phyloP scores from a whole-genome alignment of 2,329 filamentous ascomycete species.

The Lachnellula occidentalis region DNA sequence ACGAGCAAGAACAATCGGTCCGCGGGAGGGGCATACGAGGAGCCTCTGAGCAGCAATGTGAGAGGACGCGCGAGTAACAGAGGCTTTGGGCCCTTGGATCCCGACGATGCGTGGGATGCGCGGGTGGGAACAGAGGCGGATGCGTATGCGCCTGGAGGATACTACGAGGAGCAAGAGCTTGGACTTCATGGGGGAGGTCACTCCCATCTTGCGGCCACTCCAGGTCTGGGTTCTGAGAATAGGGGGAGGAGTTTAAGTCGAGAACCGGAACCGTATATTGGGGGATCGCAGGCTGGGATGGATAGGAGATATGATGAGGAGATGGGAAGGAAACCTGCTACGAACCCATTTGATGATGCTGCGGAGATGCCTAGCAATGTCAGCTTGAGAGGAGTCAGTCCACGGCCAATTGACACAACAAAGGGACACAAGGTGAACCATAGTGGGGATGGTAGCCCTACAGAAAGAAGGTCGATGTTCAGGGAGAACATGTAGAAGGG shows the following conservation, averaged over 20 bases:
- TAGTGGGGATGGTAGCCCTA: constrained; percentile 51
- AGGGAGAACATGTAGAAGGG: constrained; percentile 56
- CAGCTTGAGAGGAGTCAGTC: constrained; percentile 66
- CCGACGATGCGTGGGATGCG: constrained; percentile 82
- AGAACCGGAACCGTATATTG: constrained; percentile 37
- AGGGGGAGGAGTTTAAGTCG: constrained; percentile 39
- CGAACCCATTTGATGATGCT: constrained; percentile 67
- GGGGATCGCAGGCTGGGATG: constrained; percentile 36
- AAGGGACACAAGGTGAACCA: constrained; percentile 28
- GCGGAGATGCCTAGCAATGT: constrained; percentile 52
- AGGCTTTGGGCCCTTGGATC: constrained; percentile 66
- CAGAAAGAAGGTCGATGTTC: constrained; percentile 65
- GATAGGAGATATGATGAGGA: constrained; percentile 41
- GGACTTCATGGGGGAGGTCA: constrained; percentile 41
- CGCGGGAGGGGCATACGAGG: constrained; percentile 68
- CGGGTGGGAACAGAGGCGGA: constrained; percentile 71
- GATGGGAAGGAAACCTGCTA: constrained; percentile 35
- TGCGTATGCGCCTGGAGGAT: constrained; percentile 52
- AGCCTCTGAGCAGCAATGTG: constrained; percentile 37
- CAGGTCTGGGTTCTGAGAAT: constrained; percentile 37
- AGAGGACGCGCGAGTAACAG: constrained; percentile 40
- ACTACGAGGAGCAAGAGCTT: constrained; percentile 74
- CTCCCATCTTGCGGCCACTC: constrained; percentile 45
- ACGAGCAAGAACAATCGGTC: constrained; percentile 61
- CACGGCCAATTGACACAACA: constrained; percentile 58